Conservation (phyloP, 1,284 basidiomycete species). For the Sanghuangporus weigelae region DNA sequence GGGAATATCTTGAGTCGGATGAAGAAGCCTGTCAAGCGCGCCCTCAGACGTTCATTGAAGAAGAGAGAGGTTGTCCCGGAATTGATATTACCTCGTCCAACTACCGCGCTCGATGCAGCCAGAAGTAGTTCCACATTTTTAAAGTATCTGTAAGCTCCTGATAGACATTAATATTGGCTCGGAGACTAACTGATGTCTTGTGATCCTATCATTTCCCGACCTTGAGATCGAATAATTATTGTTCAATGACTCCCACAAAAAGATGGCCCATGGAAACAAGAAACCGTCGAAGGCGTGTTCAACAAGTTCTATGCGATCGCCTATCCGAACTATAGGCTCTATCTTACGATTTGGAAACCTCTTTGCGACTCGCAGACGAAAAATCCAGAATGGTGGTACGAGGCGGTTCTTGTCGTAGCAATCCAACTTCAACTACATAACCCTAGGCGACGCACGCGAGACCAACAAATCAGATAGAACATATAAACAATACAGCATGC, state of each 20-base stretch:
- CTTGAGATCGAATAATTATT: too few relatives aligned
- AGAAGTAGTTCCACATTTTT: constrained; percentile 88
- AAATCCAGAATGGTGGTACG: background rate
- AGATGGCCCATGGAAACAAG: constrained; percentile 95
- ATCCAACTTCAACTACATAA: too few relatives aligned
- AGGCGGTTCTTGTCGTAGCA: too few relatives aligned
- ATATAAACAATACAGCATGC: too few relatives aligned
- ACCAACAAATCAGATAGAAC: too few relatives aligned
- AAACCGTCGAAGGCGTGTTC: constrained; percentile 90
- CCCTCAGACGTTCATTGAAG: constrained; percentile 52
- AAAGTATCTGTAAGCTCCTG: constrained; percentile 82
- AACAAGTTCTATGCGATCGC: constrained; percentile 93
- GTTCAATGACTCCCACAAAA: constrained; percentile 24
- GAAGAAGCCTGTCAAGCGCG: constrained; percentile 57
- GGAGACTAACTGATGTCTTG: constrained; percentile 90
- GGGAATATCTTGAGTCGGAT: constrained; percentile 78
- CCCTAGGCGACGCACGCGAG: too few relatives aligned
- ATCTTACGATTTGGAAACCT: constrained; percentile 86
- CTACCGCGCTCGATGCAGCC: constrained; percentile 70
- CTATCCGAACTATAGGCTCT: constrained; percentile 96
- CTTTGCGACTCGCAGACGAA: background rate
- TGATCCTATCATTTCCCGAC: constrained; percentile 42
- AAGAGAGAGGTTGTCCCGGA: constrained; percentile 52
- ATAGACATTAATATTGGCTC: constrained; percentile 97
- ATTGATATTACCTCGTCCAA: constrained; percentile 58